phyloP scores from a whole-genome alignment of 768 basidiomycete species.

The Phanerodontia chrysosporium region DNA sequence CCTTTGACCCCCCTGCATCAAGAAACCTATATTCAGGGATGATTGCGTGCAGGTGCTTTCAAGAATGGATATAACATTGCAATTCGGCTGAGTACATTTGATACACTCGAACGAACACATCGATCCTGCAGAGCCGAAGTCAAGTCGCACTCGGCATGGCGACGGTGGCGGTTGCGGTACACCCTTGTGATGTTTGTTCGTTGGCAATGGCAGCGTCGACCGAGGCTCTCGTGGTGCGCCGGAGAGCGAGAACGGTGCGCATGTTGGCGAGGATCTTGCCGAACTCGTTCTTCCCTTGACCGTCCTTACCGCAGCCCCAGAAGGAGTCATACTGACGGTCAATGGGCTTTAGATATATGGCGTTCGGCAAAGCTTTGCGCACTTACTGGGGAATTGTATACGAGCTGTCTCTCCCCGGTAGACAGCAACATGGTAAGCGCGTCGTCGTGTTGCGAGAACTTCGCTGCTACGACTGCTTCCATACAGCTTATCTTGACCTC shows the following conservation, averaged over 20 bases:
- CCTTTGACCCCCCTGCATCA: too few relatives aligned
- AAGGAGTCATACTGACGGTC: conserved; percentile 45
- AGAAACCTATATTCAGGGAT: too few relatives aligned
- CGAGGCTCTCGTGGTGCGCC: not conserved
- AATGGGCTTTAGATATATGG: not conserved
- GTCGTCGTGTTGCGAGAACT: conserved; percentile 67
- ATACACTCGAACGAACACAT: too few relatives aligned
- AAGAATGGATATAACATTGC: too few relatives aligned
- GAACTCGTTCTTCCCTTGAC: conserved; percentile 66
- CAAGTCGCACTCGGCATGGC: too few relatives aligned
- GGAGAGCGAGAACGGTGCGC: conserved; percentile 45
- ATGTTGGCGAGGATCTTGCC: conserved; percentile 66
- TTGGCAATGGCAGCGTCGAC: too few relatives aligned
- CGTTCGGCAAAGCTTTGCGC: not conserved
- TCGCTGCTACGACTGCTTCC: conserved; percentile 43
- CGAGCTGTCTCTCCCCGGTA: conserved; percentile 61
- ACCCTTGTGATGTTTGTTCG: too few relatives aligned
- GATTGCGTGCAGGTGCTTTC: too few relatives aligned
- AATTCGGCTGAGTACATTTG: too few relatives aligned
- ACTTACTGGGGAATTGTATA: conserved; percentile 48
- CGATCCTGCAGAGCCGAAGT: too few relatives aligned
- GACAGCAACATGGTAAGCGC: conserved; percentile 54
- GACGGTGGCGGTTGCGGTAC: too few relatives aligned
- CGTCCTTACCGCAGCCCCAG: conserved; percentile 69
- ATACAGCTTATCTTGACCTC: conserved; percentile 64